Conservation (phyloP, 192 early-diverging fungal genomes). For the Thamnidium elegans region DNA sequence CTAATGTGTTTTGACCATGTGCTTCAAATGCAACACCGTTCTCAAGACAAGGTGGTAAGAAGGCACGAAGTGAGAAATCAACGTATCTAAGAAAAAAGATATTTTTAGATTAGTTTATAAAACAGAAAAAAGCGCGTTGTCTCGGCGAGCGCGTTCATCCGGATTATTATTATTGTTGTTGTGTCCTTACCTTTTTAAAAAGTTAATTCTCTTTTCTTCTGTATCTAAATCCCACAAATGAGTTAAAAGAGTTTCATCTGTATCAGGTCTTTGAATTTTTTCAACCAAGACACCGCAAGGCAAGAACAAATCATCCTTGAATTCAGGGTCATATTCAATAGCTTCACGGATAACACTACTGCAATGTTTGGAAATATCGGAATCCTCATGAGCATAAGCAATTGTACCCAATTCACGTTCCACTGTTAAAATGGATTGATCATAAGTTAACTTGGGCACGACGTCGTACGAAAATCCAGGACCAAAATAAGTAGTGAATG, state of each 20-base stretch:
- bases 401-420: conserved; percentile 55
- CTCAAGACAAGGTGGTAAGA: conserved; percentile 54
- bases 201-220: conserved; percentile 38
- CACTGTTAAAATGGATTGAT: conserved; percentile 43
- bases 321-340: conserved; percentile 38
- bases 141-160: too few species aligned
- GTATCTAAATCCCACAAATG: conserved; percentile 48
- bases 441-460: conserved; percentile 39
- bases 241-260: conserved; percentile 40
- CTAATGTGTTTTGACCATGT: conserved; percentile 61
- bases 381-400: conserved; percentile 46
- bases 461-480: conserved; percentile 50
- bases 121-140: neutral
- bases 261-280: conserved; percentile 33
- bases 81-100: conserved; percentile 34
- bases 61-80: conserved; percentile 50
- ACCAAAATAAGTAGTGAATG: conserved; percentile 58
- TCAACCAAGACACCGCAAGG: conserved; percentile 57
- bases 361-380: conserved; percentile 62
- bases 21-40: conserved; percentile 69
- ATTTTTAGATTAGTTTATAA: neutral
- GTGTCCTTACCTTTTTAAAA: conserved; percentile 39
- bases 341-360: conserved; percentile 55
- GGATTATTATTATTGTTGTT: neutral
- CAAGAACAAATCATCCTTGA: conserved; percentile 43